Evolutionary conservation across 495 filamentous ascomycete species (phyloP), one percentile per base, ranked within the genome.

Genomic region (Penicillium psychrofluorescens): DNA sequence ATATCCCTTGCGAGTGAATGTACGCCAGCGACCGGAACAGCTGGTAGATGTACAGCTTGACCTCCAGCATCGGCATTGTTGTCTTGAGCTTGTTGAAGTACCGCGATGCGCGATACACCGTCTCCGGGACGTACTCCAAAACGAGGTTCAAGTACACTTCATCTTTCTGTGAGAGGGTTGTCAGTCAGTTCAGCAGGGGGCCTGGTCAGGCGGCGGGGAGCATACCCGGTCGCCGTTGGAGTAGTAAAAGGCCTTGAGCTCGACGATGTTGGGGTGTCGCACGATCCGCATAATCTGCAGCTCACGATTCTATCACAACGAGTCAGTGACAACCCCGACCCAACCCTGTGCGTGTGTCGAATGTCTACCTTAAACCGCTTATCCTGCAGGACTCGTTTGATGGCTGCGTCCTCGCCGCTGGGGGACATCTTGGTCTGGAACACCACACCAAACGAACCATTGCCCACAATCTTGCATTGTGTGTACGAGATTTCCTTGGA

Each of bases 1-100:
- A 97, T 71, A 99, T 99, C 43, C 92, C 92, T 72, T 95, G 92
- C 2, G 94, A 99, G 67, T 99, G 92, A 56, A 99, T 99, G 67
- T 97, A 99, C 40, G 92, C 92, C 49, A 99, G 77, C 32, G 92
- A 95, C 47, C 92, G 83, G 78, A 99, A 99, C 28, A 99, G 83
- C 71, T 99, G 92, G 67, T 99, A 99, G 63, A 95, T 97, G 74
- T 96, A 99, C 38, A 99, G 84, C 70, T 99, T 99, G 58, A 97
- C 89, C 64, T 97, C 92, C 41, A 99, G 77, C 63, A 88, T 95
- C 16, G 92, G 92, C 92, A 99, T 99, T 11, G 94, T 96, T 6
- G 92, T 95, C 79, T 99, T 99, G 80, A 97, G 80, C 74, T 97
- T 99, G 75, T 95, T 96, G 78, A 97, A 99, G 70, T 95, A 96